Base-by-base conservation (phyloP, 768 basidiomycete genomes). In the Leccinellum rugosiceps region DNA sequence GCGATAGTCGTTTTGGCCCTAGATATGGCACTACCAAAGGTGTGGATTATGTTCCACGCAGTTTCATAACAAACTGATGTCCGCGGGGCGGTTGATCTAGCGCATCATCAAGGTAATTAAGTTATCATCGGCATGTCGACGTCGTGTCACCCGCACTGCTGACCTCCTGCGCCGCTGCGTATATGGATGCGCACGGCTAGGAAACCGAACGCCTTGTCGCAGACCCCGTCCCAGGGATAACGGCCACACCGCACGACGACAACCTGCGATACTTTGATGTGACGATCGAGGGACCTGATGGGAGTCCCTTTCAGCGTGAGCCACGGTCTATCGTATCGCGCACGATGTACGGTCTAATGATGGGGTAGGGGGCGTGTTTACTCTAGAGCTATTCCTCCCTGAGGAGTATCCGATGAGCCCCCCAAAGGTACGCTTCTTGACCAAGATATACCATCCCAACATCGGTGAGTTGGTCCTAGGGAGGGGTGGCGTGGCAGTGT, bases 391-490 rank as follows among this genome's bases (percentile, higher is more conserved):
- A 45, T 99, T 98, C 78, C 79, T 99, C 26, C 97, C 97, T 4
- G 97, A 98, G 74, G 97, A 98, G 74, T 99, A 99, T 76, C 97
- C 97, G 1, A 99, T 99, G 97, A 91, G 90, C 50, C 96, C 97
- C 0, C 97, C 97, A 23, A 99, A 99, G 76, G 97, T 99, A 57
- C 83, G 96, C 63, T 98, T 96, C 78, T 78, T 97, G 65, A 97
- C 95, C 56, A 95, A 94, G 87, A 96, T 98, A 79, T 95, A 96
- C 78, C 94, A 98, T 74, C 95, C 97, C 49, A 99, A 99, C 74
- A 99, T 99, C 76, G 96, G 96, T 97, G 69, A 67, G 91, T 75
- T 48, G 48, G 30, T 50, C 28, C 28, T 3, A 4, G 6, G 28
- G 38, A 3, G 45, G n/a, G 45, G 49, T 45, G 49, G 53, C 28